Conservation (phyloP, 768 basidiomycete species). For the Trichaptum fuscoviolaceum region DNA sequence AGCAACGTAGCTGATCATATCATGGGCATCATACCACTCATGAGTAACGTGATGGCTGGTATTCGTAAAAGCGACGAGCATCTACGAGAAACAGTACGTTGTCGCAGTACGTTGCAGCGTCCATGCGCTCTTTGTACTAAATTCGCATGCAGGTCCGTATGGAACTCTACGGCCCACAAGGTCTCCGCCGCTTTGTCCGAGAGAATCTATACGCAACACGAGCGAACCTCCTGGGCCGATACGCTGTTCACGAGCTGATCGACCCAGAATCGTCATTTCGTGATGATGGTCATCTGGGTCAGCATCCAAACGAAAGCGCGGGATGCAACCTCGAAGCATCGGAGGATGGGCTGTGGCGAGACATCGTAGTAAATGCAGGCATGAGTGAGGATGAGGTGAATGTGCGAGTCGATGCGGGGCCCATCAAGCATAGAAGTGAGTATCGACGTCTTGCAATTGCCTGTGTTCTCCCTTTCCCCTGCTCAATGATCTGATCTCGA, state of each 20-base stretch:
- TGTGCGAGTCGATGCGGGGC: conserved; percentile 67
- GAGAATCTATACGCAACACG: conserved; percentile 61
- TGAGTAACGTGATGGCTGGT: conserved; percentile 67
- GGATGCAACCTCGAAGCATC: conserved; percentile 60
- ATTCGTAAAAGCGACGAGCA: conserved; percentile 63
- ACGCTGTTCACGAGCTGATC: conserved; percentile 35
- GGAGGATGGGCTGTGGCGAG: conserved; percentile 54
- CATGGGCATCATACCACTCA: conserved; percentile 65
- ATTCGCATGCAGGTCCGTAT: conserved; percentile 29
- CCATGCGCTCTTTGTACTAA: conserved; percentile 6
- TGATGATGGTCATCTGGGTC: conserved; percentile 40
- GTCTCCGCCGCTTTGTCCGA: conserved; percentile 77
- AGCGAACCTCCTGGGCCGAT: conserved; percentile 39
- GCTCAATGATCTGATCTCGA: no score
- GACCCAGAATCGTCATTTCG: conserved; percentile 44
- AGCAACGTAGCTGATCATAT: conserved; percentile 68
- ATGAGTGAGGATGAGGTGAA: conserved; percentile 11
- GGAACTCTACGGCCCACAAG: conserved; percentile 83
- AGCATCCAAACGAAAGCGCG: conserved; percentile 46
- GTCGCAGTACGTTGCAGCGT: not conserved
- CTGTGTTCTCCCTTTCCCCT: no score
- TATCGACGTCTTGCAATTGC: no score
- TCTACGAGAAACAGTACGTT: conserved; percentile 44
- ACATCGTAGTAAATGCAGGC: conserved; percentile 49
- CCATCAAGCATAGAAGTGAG: conserved; percentile 50